phyloP scores from a whole-genome alignment of 139 green algal species.

The Eudorina sp. region DNA sequence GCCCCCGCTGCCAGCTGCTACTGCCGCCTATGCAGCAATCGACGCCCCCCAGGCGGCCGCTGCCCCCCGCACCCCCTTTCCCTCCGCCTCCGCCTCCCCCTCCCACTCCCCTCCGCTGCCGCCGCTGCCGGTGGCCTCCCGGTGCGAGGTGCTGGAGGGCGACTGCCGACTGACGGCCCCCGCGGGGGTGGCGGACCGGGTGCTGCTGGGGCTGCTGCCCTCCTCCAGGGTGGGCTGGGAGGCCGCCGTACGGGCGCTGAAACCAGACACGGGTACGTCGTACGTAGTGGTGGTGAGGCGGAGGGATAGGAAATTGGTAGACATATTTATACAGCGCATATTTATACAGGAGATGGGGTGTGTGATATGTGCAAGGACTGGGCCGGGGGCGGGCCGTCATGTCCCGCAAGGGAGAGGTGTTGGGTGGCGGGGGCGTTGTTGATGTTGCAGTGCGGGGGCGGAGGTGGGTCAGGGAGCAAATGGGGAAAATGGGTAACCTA shows the following conservation, averaged over 20 bases:
- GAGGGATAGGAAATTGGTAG: not conserved
- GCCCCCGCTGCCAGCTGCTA: constrained; percentile 54
- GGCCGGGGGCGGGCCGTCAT: too few relatives aligned
- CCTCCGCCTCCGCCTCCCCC: too few relatives aligned
- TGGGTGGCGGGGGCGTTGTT: too few relatives aligned
- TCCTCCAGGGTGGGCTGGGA: constrained; percentile 72
- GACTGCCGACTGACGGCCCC: constrained; percentile 73
- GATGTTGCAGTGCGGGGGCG: too few relatives aligned
- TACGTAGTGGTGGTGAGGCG: not conserved
- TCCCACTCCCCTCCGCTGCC: not conserved
- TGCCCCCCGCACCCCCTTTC: too few relatives aligned
- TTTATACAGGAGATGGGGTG: too few relatives aligned
- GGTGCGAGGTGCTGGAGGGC: constrained; percentile 74
- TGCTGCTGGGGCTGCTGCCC: constrained; percentile 83
- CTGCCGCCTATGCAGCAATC: not conserved
- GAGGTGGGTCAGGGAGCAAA: too few relatives aligned
- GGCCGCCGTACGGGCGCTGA: constrained; percentile 71
- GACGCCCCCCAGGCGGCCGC: not conserved
- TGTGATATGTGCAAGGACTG: too few relatives aligned
- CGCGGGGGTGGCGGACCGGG: constrained; percentile 75
- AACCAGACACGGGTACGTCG: constrained; percentile 43
- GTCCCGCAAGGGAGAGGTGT: too few relatives aligned
- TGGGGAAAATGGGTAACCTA: too few relatives aligned
- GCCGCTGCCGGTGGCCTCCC: not conserved
- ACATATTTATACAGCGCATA: too few relatives aligned